phyloP scores from a whole-genome alignment of 1,284 basidiomycete species.

The Tausonia pullulans region DNA sequence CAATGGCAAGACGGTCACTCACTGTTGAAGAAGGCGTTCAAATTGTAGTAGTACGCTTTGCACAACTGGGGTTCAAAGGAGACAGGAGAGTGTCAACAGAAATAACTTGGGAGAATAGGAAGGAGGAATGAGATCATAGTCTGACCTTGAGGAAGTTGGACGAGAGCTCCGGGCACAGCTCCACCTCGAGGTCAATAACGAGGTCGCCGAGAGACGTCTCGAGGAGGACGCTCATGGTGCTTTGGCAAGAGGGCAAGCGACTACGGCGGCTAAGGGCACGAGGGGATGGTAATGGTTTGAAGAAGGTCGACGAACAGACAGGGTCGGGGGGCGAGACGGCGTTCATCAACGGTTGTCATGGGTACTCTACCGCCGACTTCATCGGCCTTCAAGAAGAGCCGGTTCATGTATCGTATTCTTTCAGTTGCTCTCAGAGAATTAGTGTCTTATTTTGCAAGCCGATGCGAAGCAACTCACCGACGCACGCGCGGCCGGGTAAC shows the following conservation, averaged over 20 bases:
- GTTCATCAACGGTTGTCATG: too few relatives aligned
- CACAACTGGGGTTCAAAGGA: slow-evolving; percentile 45
- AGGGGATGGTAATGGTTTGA: too few relatives aligned
- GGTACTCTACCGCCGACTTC: too few relatives aligned
- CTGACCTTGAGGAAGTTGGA: slow-evolving; percentile 82
- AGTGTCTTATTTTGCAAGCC: too few relatives aligned
- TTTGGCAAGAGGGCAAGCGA: neutral
- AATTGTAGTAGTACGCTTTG: slow-evolving; percentile 91
- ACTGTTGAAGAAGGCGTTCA: slow-evolving; percentile 97
- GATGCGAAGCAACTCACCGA: too few relatives aligned
- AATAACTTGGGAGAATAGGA: neutral
- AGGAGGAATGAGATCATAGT: neutral
- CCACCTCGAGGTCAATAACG: slow-evolving; percentile 90
- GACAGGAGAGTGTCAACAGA: neutral
- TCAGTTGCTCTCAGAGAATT: too few relatives aligned
- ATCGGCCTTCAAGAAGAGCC: too few relatives aligned
- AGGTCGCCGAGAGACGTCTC: slow-evolving; percentile 94
- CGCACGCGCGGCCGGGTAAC: too few relatives aligned
- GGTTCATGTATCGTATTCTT: too few relatives aligned
- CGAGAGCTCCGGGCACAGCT: slow-evolving; percentile 75
- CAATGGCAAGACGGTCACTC: slow-evolving; percentile 23
- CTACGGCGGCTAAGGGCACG: neutral
- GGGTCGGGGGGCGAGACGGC: too few relatives aligned
- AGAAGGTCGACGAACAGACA: too few relatives aligned
- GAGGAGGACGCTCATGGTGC: slow-evolving; percentile 78